Conservation (phyloP, 164 flowering plant species). For the Chimonanthus salicifolius region DNA sequence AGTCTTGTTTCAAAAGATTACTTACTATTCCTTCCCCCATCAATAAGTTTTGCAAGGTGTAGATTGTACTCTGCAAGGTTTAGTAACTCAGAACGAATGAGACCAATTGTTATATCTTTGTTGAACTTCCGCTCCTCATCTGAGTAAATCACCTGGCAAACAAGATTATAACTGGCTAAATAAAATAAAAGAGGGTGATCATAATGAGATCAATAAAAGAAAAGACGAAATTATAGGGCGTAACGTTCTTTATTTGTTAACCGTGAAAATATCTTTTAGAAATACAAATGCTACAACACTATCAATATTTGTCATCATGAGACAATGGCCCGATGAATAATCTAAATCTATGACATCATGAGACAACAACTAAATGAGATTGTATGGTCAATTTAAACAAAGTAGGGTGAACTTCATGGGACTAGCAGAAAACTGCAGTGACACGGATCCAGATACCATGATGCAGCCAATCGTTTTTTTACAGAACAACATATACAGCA, state of each 20-base stretch:
- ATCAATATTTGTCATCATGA: not conserved
- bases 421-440: not conserved
- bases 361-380: too few relatives aligned
- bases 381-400: not conserved
- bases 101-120: constrained; percentile 80
- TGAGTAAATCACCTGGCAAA: constrained; percentile 72
- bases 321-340: not conserved
- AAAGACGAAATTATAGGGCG: not conserved
- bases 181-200: not conserved
- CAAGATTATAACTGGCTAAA: not conserved
- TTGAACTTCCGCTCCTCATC: constrained; percentile 88
- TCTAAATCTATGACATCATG: not conserved
- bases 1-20: not conserved
- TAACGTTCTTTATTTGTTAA: too few relatives aligned
- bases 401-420: not conserved
- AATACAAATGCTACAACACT: too few relatives aligned
- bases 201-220: not conserved
- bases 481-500: too few relatives aligned
- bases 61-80: constrained; percentile 90
- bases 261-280: too few relatives aligned
- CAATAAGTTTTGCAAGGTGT: constrained; percentile 93
- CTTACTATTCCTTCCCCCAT: constrained; percentile 94
- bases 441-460: too few relatives aligned
- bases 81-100: constrained; percentile 70
- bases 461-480: too few relatives aligned